Conservation (phyloP, 2,329 filamentous ascomycete genomes). For the Paracoccidioides lutzii region DNA sequence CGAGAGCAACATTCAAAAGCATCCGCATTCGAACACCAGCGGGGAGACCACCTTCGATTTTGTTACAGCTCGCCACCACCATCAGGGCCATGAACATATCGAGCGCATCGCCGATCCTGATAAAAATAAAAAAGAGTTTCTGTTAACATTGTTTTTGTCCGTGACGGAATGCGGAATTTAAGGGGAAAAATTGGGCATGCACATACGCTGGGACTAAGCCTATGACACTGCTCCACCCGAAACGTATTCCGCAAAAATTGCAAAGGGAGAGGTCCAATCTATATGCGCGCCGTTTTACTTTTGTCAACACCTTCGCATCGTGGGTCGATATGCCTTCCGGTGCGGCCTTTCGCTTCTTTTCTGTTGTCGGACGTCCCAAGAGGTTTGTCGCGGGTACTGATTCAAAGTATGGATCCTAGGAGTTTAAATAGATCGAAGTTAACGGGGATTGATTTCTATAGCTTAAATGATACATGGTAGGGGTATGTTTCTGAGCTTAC, state of each 20-base stretch:
- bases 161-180: not conserved
- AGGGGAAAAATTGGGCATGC: not conserved
- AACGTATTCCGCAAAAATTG: slow-evolving; percentile 64
- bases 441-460: not conserved
- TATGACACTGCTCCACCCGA: slow-evolving; percentile 82
- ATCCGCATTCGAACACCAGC: slow-evolving; percentile 51
- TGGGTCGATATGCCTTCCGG: slow-evolving; percentile 71
- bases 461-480: not conserved
- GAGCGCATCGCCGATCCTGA: slow-evolving; percentile 58
- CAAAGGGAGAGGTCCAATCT: slow-evolving; percentile 74
- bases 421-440: slow-evolving; percentile 2
- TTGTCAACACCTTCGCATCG: slow-evolving; percentile 70
- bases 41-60: slow-evolving; percentile 62
- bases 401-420: slow-evolving; percentile 82
- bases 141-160: not conserved
- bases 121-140: not conserved
- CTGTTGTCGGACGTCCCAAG: slow-evolving; percentile 52
- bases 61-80: slow-evolving; percentile 58
- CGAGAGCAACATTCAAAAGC: slow-evolving; percentile 59
- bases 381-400: slow-evolving; percentile 61
- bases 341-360: slow-evolving; percentile 73
- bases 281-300: slow-evolving; percentile 76
- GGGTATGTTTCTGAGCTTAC: slow-evolving; percentile 13
- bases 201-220: slow-evolving; percentile 70
- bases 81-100: slow-evolving; percentile 63